Base-by-base conservation (phyloP, 768 basidiomycete genomes). In the Suillus hirtellus region DNA sequence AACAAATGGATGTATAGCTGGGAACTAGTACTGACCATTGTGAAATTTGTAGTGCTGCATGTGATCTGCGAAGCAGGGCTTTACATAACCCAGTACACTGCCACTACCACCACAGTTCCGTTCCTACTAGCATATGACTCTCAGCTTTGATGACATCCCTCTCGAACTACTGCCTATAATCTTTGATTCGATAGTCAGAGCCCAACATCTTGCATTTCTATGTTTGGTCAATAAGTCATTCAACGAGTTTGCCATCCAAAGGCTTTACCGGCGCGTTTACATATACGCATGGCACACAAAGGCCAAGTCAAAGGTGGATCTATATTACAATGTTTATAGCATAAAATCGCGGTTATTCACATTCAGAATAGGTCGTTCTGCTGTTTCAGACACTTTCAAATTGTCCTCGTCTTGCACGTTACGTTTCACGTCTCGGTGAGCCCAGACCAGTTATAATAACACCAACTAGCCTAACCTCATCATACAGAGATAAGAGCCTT, bases 211-310 rank as follows among this genome's bases (percentile, higher is more conserved):
- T 27, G 80, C 80, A 7, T 62, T 69, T 0, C 68, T 80, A 7
- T 89, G 86, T 69, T 81, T 86, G 6, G 88, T 92, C 24, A 86
- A 81, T 72, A 82, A 78, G 55, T 61, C 75, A 0, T 90, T 92
- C 68, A 74, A 84, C 64, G 50, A 64, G 1, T 86, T 86, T 65
- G 81, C 86, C 0, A 72, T 77, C 2, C 77, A 81, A 11, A 65
- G 73, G 35, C 77, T 93, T 27, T 94, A 93, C 67, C 76, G 81
- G 31, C 77, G 80, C 14, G 79, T 87, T 19, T 81, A 77, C 50
- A 85, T 93, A 52, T 88, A 86, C 73, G 81, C 89, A 17, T 92
- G 90, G 91, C 84, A 91, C 62, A 87, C 78, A 66, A 81, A 86
- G 38, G 82, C 80, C 15, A 93, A 89, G 70, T 70, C 68, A 10